Conservation (phyloP, 176 grass and related monocot genomes). For the Eragrostis curvula region DNA sequence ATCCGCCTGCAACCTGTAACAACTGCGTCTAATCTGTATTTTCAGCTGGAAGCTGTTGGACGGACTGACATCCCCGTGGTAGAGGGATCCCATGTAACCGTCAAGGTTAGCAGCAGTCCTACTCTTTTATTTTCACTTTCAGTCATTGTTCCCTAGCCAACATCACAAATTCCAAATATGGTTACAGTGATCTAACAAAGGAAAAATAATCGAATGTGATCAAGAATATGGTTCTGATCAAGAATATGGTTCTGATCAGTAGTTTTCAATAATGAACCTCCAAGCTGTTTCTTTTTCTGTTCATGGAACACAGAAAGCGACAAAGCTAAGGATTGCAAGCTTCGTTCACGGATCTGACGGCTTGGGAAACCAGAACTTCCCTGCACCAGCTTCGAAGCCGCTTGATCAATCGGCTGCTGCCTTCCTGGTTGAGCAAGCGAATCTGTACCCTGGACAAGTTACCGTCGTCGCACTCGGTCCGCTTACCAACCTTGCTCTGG, state of each 20-base stretch:
- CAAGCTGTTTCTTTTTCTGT: conserved; percentile 16
- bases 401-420: conserved; percentile 65
- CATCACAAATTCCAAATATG: not conserved
- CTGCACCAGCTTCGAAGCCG: conserved; percentile 48
- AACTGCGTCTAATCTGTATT: not conserved
- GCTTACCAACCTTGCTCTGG: conserved; percentile 91
- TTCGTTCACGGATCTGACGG: conserved; percentile 88
- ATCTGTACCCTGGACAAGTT: conserved; percentile 77
- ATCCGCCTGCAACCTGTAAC: not conserved
- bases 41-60: conserved; percentile 82
- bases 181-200: not conserved
- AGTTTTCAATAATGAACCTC: not conserved
- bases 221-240: not conserved
- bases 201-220: not conserved
- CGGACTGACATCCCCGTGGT: conserved; percentile 83
- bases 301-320: conserved; percentile 62
- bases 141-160: not conserved
- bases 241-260: not conserved
- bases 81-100: conserved; percentile 85
- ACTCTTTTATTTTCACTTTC: too few relatives aligned
- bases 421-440: conserved; percentile 84
- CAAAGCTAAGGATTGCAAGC: conserved; percentile 80
- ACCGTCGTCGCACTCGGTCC: conserved; percentile 81
- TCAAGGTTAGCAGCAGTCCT: conserved; percentile 50
- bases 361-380: conserved; percentile 87